Base-by-base conservation (phyloP, 306 rosid genomes). In the Carpinus fangiana region DNA sequence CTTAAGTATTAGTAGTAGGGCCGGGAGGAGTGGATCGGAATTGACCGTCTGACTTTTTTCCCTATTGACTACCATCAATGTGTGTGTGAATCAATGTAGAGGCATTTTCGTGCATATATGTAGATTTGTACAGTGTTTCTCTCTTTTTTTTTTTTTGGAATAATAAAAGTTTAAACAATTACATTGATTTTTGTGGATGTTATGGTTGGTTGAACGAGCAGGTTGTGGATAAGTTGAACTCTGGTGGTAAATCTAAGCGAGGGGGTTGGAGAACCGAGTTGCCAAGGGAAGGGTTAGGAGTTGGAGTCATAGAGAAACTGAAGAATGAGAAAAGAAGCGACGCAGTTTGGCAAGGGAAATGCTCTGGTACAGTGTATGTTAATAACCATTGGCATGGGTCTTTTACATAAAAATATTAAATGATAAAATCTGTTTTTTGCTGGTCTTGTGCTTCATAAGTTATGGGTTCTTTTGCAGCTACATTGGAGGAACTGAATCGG, bases 361-460 rank as follows among this genome's bases (percentile, higher is more conserved):
- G 98, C 89, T 94, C 97, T 61, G 98, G 98, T 85, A 90, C 98
- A 86, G 97, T 94, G 98, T 94, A 94, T 84, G 97, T 94, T 87
- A 79, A 78, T 51, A 73, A 78, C 52, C 28, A 43, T 41, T 41
- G 0, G 12, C 51, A 67, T n/a, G 72, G 50, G 47, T 3, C 28
- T 67, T 65, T 67, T 36, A 18, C 51, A 4, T 41, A 38, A 41
- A 65, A 67, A 5, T 31, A 31, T 62, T 38, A 3, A 12, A 12
- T 0, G 62, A 8, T 12, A 62, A 5, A 12, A n/a, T 77, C 6
- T 65, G 1, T 73, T 61, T 70, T 31, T 53, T 77, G 61, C 65
- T 41, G 45, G 45, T 41, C 45, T 18, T 21, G 60, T 52, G 65
- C 8, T 64, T 80, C 59, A 79, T 60, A 18, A 6, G 51, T 70